These are phyloP conservation scores for Sclerotinia spermophila DNA, from an alignment of 2,329 filamentous ascomycete species.

Conservation along the genomic window DNA sequence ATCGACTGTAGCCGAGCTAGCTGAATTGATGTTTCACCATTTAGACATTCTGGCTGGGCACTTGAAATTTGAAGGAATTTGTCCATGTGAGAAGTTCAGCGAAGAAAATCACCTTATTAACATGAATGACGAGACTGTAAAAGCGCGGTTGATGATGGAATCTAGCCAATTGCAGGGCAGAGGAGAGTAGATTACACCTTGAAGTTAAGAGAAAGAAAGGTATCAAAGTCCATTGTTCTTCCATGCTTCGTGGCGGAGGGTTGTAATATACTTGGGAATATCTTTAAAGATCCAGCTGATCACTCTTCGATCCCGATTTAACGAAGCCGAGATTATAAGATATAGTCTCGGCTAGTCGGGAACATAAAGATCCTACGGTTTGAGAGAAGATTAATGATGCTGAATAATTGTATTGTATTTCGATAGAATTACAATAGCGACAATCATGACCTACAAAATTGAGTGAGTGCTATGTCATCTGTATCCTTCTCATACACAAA, in stretches of 20 bases:
- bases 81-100: neutral
- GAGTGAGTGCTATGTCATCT: no score
- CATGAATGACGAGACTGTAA: neutral
- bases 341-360: neutral
- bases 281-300: neutral
- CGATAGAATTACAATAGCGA: no score
- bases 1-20: neutral
- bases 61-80: neutral
- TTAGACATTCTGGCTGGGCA: neutral
- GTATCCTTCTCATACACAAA: no score
- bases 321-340: neutral
- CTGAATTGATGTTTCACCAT: neutral
- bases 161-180: neutral
- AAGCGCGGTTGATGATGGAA: neutral
- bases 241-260: neutral
- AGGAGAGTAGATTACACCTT: neutral
- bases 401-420: neutral
- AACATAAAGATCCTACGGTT: neutral
- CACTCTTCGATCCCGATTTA: neutral
- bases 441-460: no score
- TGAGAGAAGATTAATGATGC: neutral
- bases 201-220: neutral
- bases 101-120: rapidly evolving
- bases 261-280: neutral
- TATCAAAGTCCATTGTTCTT: neutral